Conservation (phyloP, 2,329 filamentous ascomycete genomes). For the Fusarium continuum region DNA sequence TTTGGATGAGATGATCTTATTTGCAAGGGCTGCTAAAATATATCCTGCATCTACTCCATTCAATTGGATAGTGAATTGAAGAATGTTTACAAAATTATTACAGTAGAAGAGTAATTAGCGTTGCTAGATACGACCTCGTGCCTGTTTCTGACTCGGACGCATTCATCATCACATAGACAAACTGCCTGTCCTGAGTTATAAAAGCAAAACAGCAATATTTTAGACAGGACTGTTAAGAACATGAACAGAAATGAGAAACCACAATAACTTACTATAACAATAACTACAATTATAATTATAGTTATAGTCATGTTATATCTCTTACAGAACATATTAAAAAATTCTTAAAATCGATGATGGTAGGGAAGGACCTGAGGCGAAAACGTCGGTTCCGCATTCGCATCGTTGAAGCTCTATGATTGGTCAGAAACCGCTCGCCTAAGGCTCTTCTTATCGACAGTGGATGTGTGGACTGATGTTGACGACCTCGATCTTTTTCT, state of each 20-base stretch:
- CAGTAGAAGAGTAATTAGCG: too few species aligned
- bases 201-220: too few species aligned
- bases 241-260: too few species aligned
- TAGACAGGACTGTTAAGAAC: too few species aligned
- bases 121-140: too few species aligned
- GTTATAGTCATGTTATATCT: too few species aligned
- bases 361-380: slow-evolving; percentile 4
- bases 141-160: too few species aligned
- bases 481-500: slow-evolving; percentile 17
- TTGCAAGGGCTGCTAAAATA: slow-evolving; percentile 3
- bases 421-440: slow-evolving; percentile 6
- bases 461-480: slow-evolving; percentile 31
- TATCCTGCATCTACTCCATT: background rate
- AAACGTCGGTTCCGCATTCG: slow-evolving; percentile 10
- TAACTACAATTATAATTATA: too few species aligned
- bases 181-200: too few species aligned
- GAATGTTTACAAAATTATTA: background rate
- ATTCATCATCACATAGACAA: too few species aligned
- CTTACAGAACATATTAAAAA: too few species aligned
- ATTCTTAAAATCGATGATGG: slow-evolving; percentile 18
- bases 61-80: slow-evolving; percentile 18
- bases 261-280: too few species aligned
- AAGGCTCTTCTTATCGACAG: slow-evolving; percentile 6
- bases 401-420: background rate
- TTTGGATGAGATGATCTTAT: background rate